Percentiles rank a stretch among this genome's conserved stretches.
Conservation (phyloP, 1,284 basidiomycete genomes). For the Leccinum griseonigrum region DNA sequence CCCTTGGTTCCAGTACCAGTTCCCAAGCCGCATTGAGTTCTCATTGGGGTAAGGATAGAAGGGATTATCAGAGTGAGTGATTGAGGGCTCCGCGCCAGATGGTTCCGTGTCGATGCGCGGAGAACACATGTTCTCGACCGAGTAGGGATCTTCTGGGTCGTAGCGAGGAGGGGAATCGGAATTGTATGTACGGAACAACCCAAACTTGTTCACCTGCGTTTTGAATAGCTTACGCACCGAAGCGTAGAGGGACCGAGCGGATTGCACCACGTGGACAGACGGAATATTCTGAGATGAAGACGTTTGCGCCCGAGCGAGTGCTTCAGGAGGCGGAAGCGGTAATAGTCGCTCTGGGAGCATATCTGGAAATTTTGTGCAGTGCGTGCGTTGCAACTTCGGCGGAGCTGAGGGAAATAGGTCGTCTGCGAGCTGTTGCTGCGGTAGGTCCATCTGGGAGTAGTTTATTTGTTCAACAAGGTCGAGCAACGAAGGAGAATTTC, state of each 20-base stretch:
- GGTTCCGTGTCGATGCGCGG: not conserved
- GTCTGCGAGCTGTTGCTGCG: not conserved
- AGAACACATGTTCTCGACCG: not conserved
- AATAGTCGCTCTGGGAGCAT: not conserved
- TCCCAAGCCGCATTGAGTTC: not conserved
- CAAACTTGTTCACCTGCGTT: not conserved
- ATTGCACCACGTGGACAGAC: not conserved
- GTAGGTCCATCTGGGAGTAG: not conserved
- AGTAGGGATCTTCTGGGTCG: not conserved
- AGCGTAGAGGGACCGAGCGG: not conserved
- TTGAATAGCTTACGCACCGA: not conserved
- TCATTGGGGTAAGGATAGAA: not conserved
- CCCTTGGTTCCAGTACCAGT: not conserved
- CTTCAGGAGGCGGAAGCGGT: not conserved
- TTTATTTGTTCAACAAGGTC: not conserved
- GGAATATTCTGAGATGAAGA: not conserved
- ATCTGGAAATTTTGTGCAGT: not conserved
- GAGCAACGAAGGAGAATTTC: not conserved
- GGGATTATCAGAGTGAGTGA: not conserved
- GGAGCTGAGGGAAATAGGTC: not conserved
- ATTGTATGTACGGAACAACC: not conserved
- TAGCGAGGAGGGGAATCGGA: not conserved
- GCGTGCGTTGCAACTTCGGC: not conserved
- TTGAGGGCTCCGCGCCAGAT: not conserved
- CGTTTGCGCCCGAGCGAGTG: not conserved